These are phyloP conservation scores for Aureobasidium namibiae DNA, from an alignment of 2,329 filamentous ascomycete genomes.

Conservation along the genomic window DNA sequence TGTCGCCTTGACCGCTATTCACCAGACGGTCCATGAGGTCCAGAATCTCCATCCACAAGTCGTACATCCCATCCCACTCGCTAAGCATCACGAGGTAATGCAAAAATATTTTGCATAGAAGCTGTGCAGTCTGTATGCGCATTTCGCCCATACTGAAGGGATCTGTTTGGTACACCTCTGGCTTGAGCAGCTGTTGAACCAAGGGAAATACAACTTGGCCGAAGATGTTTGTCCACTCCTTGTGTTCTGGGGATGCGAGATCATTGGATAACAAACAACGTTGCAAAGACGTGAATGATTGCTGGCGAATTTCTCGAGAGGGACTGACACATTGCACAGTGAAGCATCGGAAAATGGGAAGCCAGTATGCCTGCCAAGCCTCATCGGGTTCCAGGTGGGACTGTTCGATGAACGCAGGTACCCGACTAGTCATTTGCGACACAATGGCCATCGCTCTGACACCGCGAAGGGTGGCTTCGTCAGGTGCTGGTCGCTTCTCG, in stretches of 20 bases:
- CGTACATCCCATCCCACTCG: constrained; percentile 80
- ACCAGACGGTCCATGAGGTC: constrained; percentile 93
- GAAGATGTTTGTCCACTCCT: constrained; percentile 87
- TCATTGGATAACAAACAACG: constrained; percentile 77
- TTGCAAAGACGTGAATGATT: constrained; percentile 80
- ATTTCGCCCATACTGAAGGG: constrained; percentile 93
- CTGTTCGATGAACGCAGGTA: constrained; percentile 81
- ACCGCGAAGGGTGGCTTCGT: constrained; percentile 66
- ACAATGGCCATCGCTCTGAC: constrained; percentile 75
- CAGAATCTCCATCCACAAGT: constrained; percentile 85
- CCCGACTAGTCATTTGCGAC: constrained; percentile 70
- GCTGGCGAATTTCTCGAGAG: constrained; percentile 82
- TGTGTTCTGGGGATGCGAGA: constrained; percentile 72
- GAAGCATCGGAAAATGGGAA: constrained; percentile 82
- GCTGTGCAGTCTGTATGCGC: constrained; percentile 77
- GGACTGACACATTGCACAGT: constrained; percentile 90
- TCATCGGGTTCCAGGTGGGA: constrained; percentile 66
- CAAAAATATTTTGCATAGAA: constrained; percentile 91
- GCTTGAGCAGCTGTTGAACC: constrained; percentile 78
- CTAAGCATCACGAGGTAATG: constrained; percentile 82
- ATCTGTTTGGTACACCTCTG: constrained; percentile 88
- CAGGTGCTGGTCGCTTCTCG: constrained; percentile 31
- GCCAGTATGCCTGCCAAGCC: constrained; percentile 98
- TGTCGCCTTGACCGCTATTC: constrained; percentile 80
- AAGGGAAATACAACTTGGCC: constrained; percentile 88